These are phyloP conservation scores for Xylariaceae sp. DNA, from an alignment of 2,329 filamentous ascomycete species.

Conservation along the genomic window DNA sequence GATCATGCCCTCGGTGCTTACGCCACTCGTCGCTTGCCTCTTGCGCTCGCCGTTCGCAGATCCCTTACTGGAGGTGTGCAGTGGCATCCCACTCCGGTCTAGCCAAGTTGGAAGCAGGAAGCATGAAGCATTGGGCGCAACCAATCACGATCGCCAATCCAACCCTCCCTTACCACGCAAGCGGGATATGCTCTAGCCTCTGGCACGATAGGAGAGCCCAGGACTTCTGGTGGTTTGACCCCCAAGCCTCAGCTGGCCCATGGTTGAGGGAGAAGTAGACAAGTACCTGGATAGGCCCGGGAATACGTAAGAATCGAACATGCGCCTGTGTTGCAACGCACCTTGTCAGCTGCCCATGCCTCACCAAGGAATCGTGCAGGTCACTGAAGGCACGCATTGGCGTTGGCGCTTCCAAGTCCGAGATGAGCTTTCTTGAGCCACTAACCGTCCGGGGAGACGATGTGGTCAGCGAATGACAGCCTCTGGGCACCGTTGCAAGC, in stretches of 20 bases:
- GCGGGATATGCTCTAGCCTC: conserved; percentile 14
- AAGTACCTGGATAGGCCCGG: background rate
- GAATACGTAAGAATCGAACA: background rate
- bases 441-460: conserved; percentile 15
- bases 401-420: conserved; percentile 10
- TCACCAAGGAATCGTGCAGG: conserved; percentile 15
- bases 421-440: conserved; percentile 3
- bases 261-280: background rate
- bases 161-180: conserved; percentile 10
- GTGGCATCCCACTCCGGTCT: conserved; percentile 5
- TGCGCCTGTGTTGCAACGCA: conserved; percentile 6
- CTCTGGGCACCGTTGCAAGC: conserved; percentile 1
- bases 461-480: conserved; percentile 7
- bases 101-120: conserved; percentile 5
- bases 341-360: conserved; percentile 13
- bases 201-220: conserved; percentile 1
- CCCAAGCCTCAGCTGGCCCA: background rate
- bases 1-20: background rate
- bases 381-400: conserved; percentile 16
- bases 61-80: background rate
- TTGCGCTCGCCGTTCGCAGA: background rate
- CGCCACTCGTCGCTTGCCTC: background rate
- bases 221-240: background rate
- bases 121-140: conserved; percentile 17
- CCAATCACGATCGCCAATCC: conserved; percentile 11